Evolutionary conservation across 2,329 filamentous ascomycete species (phyloP).

Genomic region (Phaeosphaeriaceae sp.): DNA sequence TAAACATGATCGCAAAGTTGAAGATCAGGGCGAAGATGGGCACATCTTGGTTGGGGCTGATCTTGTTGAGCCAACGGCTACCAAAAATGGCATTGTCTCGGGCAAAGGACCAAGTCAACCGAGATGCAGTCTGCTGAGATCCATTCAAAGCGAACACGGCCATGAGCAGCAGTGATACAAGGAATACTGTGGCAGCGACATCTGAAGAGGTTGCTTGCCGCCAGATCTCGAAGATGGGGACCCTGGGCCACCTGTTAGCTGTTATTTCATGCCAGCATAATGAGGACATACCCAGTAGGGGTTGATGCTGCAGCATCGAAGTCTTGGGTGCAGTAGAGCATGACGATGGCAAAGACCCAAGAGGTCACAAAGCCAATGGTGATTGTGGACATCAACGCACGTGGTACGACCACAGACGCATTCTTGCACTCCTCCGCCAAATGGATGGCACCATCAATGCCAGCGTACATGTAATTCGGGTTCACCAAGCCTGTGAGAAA

Average conservation of each 20-base stretch:
- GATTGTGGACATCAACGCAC: slow-evolving; percentile 44
- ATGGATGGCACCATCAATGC: slow-evolving; percentile 39
- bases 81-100: slow-evolving; percentile 22
- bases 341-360: slow-evolving; percentile 17
- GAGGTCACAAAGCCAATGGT: slow-evolving; percentile 38
- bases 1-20: slow-evolving; percentile 22
- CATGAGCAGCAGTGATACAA: slow-evolving; percentile 12
- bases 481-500: slow-evolving; percentile 44
- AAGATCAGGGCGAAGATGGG: slow-evolving; percentile 20
- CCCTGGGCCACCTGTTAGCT: slow-evolving; percentile 7
- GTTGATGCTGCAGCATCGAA: slow-evolving; percentile 17
- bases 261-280: not conserved
- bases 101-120: slow-evolving; percentile 24
- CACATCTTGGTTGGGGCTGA: slow-evolving; percentile 15
- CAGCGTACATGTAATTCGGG: slow-evolving; percentile 25
- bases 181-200: slow-evolving; percentile 16
- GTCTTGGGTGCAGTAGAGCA: slow-evolving; percentile 22
- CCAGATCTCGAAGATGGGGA: slow-evolving; percentile 25
- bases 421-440: slow-evolving; percentile 37
- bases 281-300: slow-evolving; percentile 13
- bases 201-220: slow-evolving; percentile 22
- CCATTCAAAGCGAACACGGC: slow-evolving; percentile 18
- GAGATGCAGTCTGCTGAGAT: slow-evolving; percentile 23
- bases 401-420: slow-evolving; percentile 34
- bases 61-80: slow-evolving; percentile 18